Conservation (phyloP, 768 basidiomycete species). For the Tubosaeta brunneosetosa region DNA sequence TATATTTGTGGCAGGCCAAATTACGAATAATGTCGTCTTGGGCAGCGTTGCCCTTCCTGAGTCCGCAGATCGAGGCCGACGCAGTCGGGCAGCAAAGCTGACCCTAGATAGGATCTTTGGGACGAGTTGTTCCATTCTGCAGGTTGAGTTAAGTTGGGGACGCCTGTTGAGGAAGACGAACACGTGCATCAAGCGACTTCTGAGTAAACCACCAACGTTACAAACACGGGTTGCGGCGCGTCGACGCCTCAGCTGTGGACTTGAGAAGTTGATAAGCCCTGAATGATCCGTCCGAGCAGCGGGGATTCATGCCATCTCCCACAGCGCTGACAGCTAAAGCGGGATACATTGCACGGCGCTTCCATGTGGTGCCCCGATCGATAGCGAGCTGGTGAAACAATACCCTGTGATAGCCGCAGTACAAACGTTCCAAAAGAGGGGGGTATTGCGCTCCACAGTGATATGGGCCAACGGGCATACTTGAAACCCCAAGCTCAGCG, state of each 20-base stretch:
- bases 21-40: not conserved
- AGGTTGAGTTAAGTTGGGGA: not conserved
- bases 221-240: not conserved
- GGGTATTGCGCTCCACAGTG: not conserved
- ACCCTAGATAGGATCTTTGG: not conserved
- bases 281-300: slow-evolving; percentile 8
- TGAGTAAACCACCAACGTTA: not conserved
- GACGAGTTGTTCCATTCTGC: not conserved
- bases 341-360: not conserved
- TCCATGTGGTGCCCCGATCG: not conserved
- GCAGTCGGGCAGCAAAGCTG: not conserved
- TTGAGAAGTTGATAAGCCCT: slow-evolving; percentile 5
- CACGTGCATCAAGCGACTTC: not conserved
- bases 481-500: not conserved
- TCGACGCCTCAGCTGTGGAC: not conserved
- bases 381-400: not conserved
- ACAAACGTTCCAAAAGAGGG: not conserved
- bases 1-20: not conserved
- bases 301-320: not conserved
- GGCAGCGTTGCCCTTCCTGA: not conserved
- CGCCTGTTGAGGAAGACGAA: not conserved
- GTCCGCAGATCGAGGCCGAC: not conserved
- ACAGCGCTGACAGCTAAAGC: not conserved
- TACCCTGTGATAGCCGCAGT: not conserved
- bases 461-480: not conserved